These are phyloP conservation scores for Saccharomycopsis microspora DNA, from an alignment of 805 yeast species.

Conservation along the genomic window DNA sequence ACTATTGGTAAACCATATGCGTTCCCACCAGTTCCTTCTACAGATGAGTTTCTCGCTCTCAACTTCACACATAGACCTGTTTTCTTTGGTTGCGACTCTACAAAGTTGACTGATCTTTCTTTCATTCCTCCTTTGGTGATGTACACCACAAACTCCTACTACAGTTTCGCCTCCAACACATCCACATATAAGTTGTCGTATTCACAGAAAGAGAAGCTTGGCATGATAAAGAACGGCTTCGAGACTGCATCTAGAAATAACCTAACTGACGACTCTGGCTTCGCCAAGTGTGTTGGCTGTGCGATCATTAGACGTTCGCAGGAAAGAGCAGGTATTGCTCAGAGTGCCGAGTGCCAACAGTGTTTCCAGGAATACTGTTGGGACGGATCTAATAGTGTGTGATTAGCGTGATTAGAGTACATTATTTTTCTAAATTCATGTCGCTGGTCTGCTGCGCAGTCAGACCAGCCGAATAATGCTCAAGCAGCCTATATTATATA, in stretches of 20 bases:
- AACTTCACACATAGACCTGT: slow-evolving; percentile 61
- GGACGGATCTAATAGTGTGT: slow-evolving; percentile 23
- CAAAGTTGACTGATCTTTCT: slow-evolving; percentile 43
- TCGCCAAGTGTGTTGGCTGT: slow-evolving; percentile 71
- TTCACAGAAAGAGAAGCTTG: slow-evolving; percentile 39
- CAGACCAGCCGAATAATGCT: neutral
- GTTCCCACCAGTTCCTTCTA: slow-evolving; percentile 69
- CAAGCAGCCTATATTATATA: too few species aligned
- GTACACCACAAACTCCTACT: slow-evolving; percentile 63
- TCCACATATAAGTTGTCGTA: slow-evolving; percentile 61
- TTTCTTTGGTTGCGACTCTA: slow-evolving; percentile 74
- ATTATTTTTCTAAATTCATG: too few species aligned
- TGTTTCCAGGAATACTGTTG: slow-evolving; percentile 74
- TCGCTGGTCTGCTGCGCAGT: neutral
- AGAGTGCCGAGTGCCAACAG: slow-evolving; percentile 50
- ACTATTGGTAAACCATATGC: slow-evolving; percentile 43
- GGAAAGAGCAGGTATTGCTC: slow-evolving; percentile 50
- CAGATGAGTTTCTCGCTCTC: slow-evolving; percentile 40
- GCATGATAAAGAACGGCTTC: slow-evolving; percentile 64
- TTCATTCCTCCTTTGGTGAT: slow-evolving; percentile 56
- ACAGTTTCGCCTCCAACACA: slow-evolving; percentile 55
- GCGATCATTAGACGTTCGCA: slow-evolving; percentile 72
- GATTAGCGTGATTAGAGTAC: too few species aligned
- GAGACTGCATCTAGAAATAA: slow-evolving; percentile 57
- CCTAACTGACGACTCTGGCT: slow-evolving; percentile 54